phyloP scores from a whole-genome alignment of 2,329 filamentous ascomycete species.

The Claviceps quebecensis region DNA sequence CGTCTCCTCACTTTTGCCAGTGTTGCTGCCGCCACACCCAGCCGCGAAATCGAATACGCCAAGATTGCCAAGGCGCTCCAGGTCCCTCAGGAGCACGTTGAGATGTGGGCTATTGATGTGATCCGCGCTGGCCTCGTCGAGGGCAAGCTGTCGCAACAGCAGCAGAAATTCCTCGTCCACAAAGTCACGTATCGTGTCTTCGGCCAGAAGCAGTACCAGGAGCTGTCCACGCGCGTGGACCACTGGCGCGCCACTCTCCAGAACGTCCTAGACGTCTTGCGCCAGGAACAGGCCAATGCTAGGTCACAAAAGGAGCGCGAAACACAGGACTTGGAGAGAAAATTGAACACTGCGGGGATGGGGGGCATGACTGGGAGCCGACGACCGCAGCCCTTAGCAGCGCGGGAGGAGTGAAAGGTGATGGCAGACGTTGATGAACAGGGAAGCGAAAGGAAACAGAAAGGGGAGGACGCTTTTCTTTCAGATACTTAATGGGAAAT shows the following conservation, averaged over 20 bases:
- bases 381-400: conserved; percentile 24
- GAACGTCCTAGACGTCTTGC: conserved; percentile 64
- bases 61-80: conserved; percentile 75
- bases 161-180: conserved; percentile 88
- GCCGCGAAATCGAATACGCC: conserved; percentile 77
- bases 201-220: conserved; percentile 94
- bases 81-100: conserved; percentile 70
- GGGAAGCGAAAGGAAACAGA: neutral
- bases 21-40: conserved; percentile 69
- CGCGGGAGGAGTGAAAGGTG: conserved; percentile 41
- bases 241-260: conserved; percentile 77
- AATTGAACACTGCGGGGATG: conserved; percentile 33
- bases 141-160: conserved; percentile 88
- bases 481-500: neutral
- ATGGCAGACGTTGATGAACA: conserved; percentile 12
- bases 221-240: conserved; percentile 80
- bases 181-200: conserved; percentile 94
- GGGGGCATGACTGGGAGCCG: conserved; percentile 19
- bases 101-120: conserved; percentile 98
- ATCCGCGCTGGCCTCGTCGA: conserved; percentile 92
- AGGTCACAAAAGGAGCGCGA: conserved; percentile 66
- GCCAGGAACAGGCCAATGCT: conserved; percentile 68
- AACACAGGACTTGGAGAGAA: conserved; percentile 55
- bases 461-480: neutral
- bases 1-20: conserved; percentile 86